Conservation (phyloP, 768 basidiomycete species). For the Tricholoma saponaceum region DNA sequence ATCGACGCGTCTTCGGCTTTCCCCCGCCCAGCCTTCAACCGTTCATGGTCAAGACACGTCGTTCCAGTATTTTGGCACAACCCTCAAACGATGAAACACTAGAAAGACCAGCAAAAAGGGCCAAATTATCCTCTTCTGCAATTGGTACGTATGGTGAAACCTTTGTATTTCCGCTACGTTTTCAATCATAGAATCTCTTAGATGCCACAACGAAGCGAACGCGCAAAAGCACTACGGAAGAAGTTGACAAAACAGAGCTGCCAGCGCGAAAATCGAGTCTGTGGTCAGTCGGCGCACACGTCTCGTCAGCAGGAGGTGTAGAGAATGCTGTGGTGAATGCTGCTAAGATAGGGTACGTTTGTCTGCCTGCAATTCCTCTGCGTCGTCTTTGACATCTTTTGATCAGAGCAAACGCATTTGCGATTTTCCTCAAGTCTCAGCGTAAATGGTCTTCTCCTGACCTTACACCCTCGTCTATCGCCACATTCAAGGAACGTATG, state of each 20-base stretch:
- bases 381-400: neutral
- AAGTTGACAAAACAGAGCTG: slow-evolving; percentile 16
- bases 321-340: slow-evolving; percentile 73
- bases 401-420: slow-evolving; percentile 74
- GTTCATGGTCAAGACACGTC: slow-evolving; percentile 9
- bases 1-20: neutral
- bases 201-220: slow-evolving; percentile 3
- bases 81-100: neutral
- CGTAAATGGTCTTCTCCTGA: slow-evolving; percentile 72
- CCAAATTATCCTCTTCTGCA: slow-evolving; percentile 2
- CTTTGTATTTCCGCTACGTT: neutral
- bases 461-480: slow-evolving; percentile 47
- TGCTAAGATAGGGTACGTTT: slow-evolving; percentile 21
- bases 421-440: slow-evolving; percentile 82
- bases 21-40: neutral
- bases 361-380: too few relatives aligned
- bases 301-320: slow-evolving; percentile 77
- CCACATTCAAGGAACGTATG: slow-evolving; percentile 59
- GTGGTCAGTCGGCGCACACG: slow-evolving; percentile 83
- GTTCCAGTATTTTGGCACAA: neutral
- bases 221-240: slow-evolving; percentile 8
- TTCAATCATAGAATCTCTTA: neutral
- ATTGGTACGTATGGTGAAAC: neutral
- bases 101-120: slow-evolving; percentile 8
- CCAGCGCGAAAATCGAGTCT: slow-evolving; percentile 29